phyloP scores from a whole-genome alignment of 306 rosid genomes.

The Cucurbita moschata region DNA sequence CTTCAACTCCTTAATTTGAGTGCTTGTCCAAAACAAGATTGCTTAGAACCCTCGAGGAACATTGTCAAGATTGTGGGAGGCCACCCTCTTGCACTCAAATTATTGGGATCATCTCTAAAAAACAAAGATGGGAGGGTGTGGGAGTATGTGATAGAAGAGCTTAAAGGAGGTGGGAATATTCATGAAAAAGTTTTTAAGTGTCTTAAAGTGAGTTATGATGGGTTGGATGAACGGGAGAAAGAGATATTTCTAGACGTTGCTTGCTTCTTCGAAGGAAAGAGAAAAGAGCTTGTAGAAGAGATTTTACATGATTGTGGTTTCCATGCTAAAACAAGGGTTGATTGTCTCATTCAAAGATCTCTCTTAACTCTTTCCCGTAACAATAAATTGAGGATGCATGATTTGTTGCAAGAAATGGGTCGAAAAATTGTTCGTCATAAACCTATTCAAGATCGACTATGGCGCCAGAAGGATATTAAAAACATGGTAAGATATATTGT shows the following conservation, averaged over 20 bases:
- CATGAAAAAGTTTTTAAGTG: not conserved
- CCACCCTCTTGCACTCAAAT: slow-evolving; percentile 7
- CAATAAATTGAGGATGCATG: slow-evolving; percentile 10
- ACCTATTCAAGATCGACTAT: slow-evolving; percentile 3
- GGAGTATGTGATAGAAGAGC: not conserved
- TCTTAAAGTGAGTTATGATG: slow-evolving; percentile 9
- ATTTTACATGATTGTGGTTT: slow-evolving; percentile 10
- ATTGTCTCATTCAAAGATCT: slow-evolving; percentile 23
- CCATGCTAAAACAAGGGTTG: slow-evolving; percentile 12
- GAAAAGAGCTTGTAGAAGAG: not conserved
- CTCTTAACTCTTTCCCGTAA: not conserved
- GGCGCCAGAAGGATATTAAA: slow-evolving; percentile 10
- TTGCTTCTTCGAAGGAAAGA: slow-evolving; percentile 30
- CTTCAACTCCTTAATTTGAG: not conserved
- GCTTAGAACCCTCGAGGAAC: not conserved
- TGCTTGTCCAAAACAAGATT: not conserved
- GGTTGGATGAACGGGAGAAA: slow-evolving; percentile 7
- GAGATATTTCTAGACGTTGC: slow-evolving; percentile 6
- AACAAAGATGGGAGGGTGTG: not conserved
- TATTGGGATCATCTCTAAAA: not conserved
- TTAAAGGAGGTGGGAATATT: not conserved
- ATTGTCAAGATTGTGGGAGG: not conserved
- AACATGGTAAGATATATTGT: not conserved
- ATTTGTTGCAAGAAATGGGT: slow-evolving; percentile 20
- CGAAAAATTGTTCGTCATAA: slow-evolving; percentile 9